Conservation (phyloP, 2,329 filamentous ascomycete genomes). For the Nigrospora osmanthi region DNA sequence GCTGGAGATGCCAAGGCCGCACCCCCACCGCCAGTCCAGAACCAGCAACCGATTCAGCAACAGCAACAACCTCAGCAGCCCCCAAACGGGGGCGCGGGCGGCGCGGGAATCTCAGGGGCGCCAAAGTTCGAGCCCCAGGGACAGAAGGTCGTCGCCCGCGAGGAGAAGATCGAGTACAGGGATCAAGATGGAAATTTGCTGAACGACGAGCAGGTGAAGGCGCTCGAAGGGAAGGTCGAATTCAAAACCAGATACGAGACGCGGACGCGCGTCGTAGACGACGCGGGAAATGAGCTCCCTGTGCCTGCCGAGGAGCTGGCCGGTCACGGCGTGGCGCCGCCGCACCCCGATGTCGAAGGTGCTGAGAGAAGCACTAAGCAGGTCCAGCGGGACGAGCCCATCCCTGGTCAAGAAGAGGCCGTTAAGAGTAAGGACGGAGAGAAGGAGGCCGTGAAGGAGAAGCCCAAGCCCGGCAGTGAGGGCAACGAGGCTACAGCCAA, state of each 20-base stretch:
- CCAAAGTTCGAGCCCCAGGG: slow-evolving; percentile 36
- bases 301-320: slow-evolving; percentile 31
- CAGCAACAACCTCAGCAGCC: slow-evolving; percentile 10
- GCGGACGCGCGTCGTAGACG: slow-evolving; percentile 77
- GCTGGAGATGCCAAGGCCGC: slow-evolving; percentile 10
- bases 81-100: slow-evolving; percentile 12
- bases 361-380: slow-evolving; percentile 48
- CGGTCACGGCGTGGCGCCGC: slow-evolving; percentile 41
- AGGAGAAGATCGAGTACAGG: slow-evolving; percentile 88
- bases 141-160: slow-evolving; percentile 44
- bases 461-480: slow-evolving; percentile 57
- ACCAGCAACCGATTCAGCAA: neutral
- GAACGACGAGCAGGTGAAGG: slow-evolving; percentile 73
- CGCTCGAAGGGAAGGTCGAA: slow-evolving; percentile 83
- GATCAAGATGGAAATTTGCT: slow-evolving; percentile 91
- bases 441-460: slow-evolving; percentile 30
- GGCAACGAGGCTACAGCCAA: slow-evolving; percentile 45
- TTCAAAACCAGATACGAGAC: slow-evolving; percentile 97
- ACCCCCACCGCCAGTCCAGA: slow-evolving; percentile 11
- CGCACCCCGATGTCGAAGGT: slow-evolving; percentile 54
- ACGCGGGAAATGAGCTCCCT: slow-evolving; percentile 67
- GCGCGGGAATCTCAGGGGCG: slow-evolving; percentile 33
- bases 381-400: slow-evolving; percentile 25
- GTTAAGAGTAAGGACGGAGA: slow-evolving; percentile 50
- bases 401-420: slow-evolving; percentile 25